Percentiles rank a stretch among this genome's conserved stretches.
Conservation (phyloP, 331 rosid genomes). For the Malus hybrid region DNA sequence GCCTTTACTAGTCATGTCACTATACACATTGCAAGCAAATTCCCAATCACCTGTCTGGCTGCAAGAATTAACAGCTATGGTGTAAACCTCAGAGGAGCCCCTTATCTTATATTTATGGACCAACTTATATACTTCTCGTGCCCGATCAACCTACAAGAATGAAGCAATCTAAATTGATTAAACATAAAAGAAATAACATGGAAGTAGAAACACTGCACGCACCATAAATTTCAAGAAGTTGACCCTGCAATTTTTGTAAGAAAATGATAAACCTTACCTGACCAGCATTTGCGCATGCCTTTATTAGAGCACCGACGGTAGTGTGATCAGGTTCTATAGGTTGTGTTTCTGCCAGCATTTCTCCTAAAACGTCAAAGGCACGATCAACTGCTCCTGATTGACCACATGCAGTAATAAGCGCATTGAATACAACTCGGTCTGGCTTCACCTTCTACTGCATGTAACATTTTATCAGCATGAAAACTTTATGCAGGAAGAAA, state of each 20-base stretch:
- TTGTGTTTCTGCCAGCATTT: conserved; percentile 74
- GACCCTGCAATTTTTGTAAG: neutral
- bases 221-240: conserved; percentile 4
- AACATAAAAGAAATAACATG: conserved; percentile 8
- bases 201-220: conserved; percentile 1
- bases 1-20: conserved; percentile 70
- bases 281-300: conserved; percentile 85
- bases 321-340: conserved; percentile 90
- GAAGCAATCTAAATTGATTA: conserved; percentile 8
- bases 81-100: conserved; percentile 95
- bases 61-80: conserved; percentile 85
- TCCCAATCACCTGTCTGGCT: conserved; percentile 93
- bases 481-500: conserved; percentile 18
- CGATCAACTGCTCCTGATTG: conserved; percentile 96
- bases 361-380: conserved; percentile 92
- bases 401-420: conserved; percentile 96
- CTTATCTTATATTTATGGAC: conserved; percentile 57
- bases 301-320: conserved; percentile 85
- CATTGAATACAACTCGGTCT: conserved; percentile 99
- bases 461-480: conserved; percentile 54
- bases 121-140: conserved; percentile 72
- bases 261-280: conserved; percentile 54
- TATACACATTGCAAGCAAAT: conserved; percentile 57
- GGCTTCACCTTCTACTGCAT: conserved; percentile 99
- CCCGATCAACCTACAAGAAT: conserved; percentile 70